phyloP scores from a whole-genome alignment of 2,329 filamentous ascomycete species.

The Neonectria punicea region DNA sequence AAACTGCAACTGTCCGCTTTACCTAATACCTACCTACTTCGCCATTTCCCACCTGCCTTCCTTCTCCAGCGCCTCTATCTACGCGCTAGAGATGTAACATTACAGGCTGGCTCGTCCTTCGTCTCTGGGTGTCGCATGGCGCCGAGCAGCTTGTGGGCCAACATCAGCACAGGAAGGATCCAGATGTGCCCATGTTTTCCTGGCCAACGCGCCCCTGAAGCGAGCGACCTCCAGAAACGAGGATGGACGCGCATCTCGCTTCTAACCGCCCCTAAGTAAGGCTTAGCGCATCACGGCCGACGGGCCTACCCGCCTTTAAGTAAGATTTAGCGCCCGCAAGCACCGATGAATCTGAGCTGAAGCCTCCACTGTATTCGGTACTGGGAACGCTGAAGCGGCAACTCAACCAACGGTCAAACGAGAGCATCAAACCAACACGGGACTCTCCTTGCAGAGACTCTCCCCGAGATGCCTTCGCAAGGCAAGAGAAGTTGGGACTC shows the following conservation, averaged over 20 bases:
- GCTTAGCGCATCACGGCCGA: conserved; percentile 2
- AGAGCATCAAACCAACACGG: too few species aligned
- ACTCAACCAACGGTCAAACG: too few species aligned
- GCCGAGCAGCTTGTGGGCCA: conserved; percentile 13
- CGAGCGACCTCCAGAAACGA: neutral
- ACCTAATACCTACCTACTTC: too few species aligned
- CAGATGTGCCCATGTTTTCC: conserved; percentile 15
- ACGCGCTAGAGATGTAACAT: neutral
- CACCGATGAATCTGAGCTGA: neutral
- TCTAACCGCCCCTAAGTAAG: neutral
- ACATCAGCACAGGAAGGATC: conserved; percentile 28
- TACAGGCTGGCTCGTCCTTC: neutral
- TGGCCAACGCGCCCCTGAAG: conserved; percentile 10
- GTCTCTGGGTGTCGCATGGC: neutral
- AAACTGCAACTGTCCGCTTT: too few species aligned
- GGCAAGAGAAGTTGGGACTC: conserved; percentile 25
- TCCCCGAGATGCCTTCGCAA: conserved; percentile 19
- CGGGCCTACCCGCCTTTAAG: conserved; percentile 15
- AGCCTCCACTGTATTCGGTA: neutral
- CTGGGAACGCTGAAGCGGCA: neutral
- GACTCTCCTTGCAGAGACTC: too few species aligned
- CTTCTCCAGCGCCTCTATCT: neutral
- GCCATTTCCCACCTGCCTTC: neutral
- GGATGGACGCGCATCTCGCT: too few species aligned
- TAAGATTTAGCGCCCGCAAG: conserved; percentile 14